Percentiles rank a stretch among this genome's conserved stretches.
These are phyloP conservation scores for Arxiozyma bovina DNA, from an alignment of 1,139 yeast species.

Conservation along the genomic window DNA sequence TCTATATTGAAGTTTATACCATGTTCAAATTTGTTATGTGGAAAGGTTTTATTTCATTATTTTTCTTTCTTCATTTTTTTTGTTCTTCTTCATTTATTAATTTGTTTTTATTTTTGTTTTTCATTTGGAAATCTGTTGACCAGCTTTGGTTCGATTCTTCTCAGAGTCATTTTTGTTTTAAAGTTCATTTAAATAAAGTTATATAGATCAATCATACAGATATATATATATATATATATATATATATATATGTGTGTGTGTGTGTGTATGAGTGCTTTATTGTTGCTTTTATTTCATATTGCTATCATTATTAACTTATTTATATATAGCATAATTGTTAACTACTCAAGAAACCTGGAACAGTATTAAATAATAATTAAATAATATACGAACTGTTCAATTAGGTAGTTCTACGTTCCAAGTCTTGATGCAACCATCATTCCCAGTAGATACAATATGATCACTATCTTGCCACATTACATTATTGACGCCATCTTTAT, in stretches of 20 bases:
- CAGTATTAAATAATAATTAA: neutral
- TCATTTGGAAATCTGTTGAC: neutral
- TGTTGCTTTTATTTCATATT: too few relatives aligned
- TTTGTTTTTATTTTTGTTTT: neutral
- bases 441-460: constrained; percentile 59
- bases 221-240: neutral
- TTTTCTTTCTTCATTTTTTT: neutral
- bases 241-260: neutral
- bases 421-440: constrained; percentile 69
- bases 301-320: neutral
- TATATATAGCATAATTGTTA: neutral
- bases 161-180: neutral
- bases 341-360: too few relatives aligned
- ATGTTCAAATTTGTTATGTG: too few relatives aligned
- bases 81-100: neutral
- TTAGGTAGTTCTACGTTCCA: constrained; percentile 44
- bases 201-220: too few relatives aligned
- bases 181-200: neutral
- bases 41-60: too few relatives aligned
- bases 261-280: neutral
- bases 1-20: neutral
- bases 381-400: neutral
- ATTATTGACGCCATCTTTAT: constrained; percentile 74
- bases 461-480: constrained; percentile 52
- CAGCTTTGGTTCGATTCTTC: neutral